Evolutionary conservation across 225 moss, liverwort and hornwort genomes (phyloP).

Genomic region (Thuidium tamariscinum): DNA sequence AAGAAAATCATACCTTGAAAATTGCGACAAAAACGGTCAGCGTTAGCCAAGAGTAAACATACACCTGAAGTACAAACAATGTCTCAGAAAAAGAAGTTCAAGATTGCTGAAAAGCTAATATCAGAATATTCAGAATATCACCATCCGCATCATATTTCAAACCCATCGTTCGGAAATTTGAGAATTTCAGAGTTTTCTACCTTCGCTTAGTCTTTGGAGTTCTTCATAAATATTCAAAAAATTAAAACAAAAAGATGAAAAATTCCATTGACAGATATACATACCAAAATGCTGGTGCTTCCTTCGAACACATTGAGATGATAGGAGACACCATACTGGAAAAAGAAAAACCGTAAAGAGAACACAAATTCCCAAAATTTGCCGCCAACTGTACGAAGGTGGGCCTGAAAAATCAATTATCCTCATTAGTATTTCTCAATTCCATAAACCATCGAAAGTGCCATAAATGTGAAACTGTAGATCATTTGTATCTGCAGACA

Average conservation of each 20-base stretch:
- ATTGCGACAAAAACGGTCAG: conserved; percentile 38
- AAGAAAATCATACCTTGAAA: conserved; percentile 53
- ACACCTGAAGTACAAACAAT: conserved; percentile 47
- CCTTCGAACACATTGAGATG: conserved; percentile 51
- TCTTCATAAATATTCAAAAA: not conserved
- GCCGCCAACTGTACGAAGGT: conserved; percentile 62
- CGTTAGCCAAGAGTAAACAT: conserved; percentile 83
- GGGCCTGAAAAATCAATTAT: conserved; percentile 38
- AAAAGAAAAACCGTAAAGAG: conserved; percentile 85
- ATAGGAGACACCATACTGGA: conserved; percentile 94
- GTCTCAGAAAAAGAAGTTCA: not conserved
- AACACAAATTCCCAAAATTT: conserved; percentile 77
- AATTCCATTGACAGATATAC: not conserved
- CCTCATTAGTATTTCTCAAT: not conserved
- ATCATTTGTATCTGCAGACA: not conserved
- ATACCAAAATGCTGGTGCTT: conserved; percentile 61
- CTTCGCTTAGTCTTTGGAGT: not conserved
- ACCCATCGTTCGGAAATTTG: not conserved
- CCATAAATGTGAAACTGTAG: not conserved
- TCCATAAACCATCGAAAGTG: not conserved
- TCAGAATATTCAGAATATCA: not conserved
- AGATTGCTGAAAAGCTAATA: not conserved
- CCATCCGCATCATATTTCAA: not conserved
- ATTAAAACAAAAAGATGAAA: not conserved
- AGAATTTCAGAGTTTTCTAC: not conserved